These are phyloP conservation scores for Cucumis hystrix DNA, from an alignment of 306 rosid genomes.

Conservation along the genomic window DNA sequence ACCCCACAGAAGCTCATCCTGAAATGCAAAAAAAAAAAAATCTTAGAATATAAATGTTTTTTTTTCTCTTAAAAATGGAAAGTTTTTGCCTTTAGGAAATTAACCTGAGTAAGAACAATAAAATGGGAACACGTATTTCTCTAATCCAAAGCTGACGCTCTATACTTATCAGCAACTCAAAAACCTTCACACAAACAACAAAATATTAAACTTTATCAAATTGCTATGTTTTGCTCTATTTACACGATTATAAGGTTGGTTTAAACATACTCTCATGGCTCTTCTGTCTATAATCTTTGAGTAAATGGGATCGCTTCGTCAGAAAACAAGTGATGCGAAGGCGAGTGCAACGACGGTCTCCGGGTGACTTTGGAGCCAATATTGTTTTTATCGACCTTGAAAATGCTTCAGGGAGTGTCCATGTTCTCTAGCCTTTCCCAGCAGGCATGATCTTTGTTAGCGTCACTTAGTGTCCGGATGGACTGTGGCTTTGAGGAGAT, in stretches of 20 bases:
- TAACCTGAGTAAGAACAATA: conserved; percentile 85
- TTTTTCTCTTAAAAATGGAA: too few species aligned
- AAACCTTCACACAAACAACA: conserved; percentile 31
- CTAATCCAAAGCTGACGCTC: conserved; percentile 60
- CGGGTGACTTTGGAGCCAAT: conserved; percentile 82
- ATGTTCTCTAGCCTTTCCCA: conserved; percentile 96
- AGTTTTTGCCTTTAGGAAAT: not conserved
- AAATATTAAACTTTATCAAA: not conserved
- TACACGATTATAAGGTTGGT: not conserved
- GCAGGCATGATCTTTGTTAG: conserved; percentile 75
- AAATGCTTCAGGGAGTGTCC: conserved; percentile 84
- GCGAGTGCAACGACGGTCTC: conserved; percentile 96
- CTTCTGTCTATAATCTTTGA: conserved; percentile 48
- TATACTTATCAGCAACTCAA: conserved; percentile 72
- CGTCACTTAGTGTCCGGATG: conserved; percentile 65
- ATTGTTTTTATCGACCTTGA: conserved; percentile 49
- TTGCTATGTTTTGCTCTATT: not conserved
- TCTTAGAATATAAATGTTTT: too few species aligned
- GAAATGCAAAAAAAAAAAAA: not conserved
- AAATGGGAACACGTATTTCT: conserved; percentile 58
- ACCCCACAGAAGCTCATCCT: conserved; percentile 96
- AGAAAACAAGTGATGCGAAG: conserved; percentile 65
- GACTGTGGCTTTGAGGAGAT: conserved; percentile 52
- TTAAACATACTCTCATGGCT: conserved; percentile 47
- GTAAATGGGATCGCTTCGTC: conserved; percentile 61